Base-by-base conservation (phyloP, 495 filamentous ascomycete genomes). In the Hypoxylon trugodes region DNA sequence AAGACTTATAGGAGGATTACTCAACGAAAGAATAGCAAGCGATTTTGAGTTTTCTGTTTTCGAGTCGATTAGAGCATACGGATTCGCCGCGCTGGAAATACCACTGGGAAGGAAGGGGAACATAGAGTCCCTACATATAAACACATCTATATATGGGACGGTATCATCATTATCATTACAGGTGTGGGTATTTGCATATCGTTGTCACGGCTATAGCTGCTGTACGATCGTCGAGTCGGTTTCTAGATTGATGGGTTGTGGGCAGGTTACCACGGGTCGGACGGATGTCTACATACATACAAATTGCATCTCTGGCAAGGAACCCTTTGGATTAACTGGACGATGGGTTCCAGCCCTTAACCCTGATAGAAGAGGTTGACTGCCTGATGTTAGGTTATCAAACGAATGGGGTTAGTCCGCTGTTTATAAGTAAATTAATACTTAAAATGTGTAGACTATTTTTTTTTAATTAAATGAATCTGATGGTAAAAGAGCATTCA, bases 81-180 rank as follows among this genome's bases (percentile, higher is more conserved):
- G 7, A 15, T 30, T 25, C 26, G 12, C 15, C 30, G 24, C 38
- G 61, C 48, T 48, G 61, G 61, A 65, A 53, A 65, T 65, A 59
- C 62, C 62, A 52, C 48, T 40, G 12, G 49, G 49, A 36, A 40
- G 36, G 33, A 30, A 25, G 28, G 21, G 35, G 25, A 42, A 22
- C 40, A n/a, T n/a, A n/a, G n/a, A n/a, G n/a, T n/a, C n/a, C n/a
- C n/a, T n/a, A n/a, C n/a, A n/a, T n/a, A n/a, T n/a, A n/a, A n/a
- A n/a, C n/a, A n/a, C n/a, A n/a, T n/a, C n/a, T n/a, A n/a, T n/a
- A n/a, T 38, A 50, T 9, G 12, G 16, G 19, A 10, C 22, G n/a
- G n/a, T n/a, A 19, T 25, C 25, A 15, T 12, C 25, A 15, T 12
- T 8, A 24, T 41, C 28, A 21, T 54, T 38, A 32, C 25, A 5